Evolutionary conservation across 225 moss, liverwort and hornwort species (phyloP).

Genomic region (Pseudoscleropodium purum): DNA sequence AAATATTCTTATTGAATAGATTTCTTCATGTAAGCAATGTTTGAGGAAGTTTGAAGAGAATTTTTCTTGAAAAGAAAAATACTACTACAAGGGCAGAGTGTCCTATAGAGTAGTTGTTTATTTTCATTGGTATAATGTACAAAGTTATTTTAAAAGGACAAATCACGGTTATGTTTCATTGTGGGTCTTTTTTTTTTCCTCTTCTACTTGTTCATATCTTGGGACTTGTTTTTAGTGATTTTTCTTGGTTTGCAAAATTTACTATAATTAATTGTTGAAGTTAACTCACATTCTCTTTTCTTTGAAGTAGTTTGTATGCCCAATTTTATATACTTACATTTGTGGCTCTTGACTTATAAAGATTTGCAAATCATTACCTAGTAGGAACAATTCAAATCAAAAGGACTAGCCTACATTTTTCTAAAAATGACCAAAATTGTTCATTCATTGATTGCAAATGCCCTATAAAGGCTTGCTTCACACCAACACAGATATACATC

Average conservation of each 20-base stretch:
- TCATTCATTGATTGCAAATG: neutral
- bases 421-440: neutral
- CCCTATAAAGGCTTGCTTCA: neutral
- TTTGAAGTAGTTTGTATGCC: neutral
- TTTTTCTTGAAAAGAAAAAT: neutral
- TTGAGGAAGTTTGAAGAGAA: neutral
- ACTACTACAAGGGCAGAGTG: neutral
- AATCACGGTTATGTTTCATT: neutral
- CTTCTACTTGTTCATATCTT: neutral
- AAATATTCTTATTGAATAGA: fast-evolving
- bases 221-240: neutral
- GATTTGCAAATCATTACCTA: too few relatives aligned
- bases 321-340: too few relatives aligned
- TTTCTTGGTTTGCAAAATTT: neutral
- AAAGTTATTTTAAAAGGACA: neutral
- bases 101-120: neutral
- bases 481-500: too few relatives aligned
- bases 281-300: neutral
- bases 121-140: neutral
- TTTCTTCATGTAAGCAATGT: neutral
- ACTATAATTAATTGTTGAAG: too few relatives aligned
- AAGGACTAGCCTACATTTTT: neutral
- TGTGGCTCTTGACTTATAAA: neutral
- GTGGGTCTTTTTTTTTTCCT: too few relatives aligned
- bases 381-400: neutral